phyloP scores from a whole-genome alignment of 495 filamentous ascomycete genomes.

The Aspergillus ostianus region DNA sequence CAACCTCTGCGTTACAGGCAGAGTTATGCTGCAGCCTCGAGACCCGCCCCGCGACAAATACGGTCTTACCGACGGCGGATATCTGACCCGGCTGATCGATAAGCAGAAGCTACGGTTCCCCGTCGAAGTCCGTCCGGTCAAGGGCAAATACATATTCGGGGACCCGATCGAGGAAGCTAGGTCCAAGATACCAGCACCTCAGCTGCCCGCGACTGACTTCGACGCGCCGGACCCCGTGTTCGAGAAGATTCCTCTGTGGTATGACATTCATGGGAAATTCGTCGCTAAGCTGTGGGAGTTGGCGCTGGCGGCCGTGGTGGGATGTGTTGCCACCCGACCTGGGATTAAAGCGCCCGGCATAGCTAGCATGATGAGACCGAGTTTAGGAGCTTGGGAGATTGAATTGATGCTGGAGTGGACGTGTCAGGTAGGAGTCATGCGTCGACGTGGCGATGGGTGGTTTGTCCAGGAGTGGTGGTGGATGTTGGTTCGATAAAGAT shows the following conservation, averaged over 20 bases:
- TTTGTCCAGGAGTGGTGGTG: conserved; percentile 70
- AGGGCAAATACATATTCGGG: conserved; percentile 58
- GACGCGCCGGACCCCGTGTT: conserved; percentile 20
- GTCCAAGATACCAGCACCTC: conserved; percentile 25
- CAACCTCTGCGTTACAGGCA: conserved; percentile 62
- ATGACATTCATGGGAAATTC: conserved; percentile 67
- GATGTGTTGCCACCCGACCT: conserved; percentile 58
- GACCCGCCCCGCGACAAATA: conserved; percentile 66
- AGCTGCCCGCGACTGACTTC: conserved; percentile 17
- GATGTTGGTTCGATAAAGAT: conserved; percentile 35
- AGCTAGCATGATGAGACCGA: conserved; percentile 54
- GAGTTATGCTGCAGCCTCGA: conserved; percentile 52
- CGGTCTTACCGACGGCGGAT: conserved; percentile 69
- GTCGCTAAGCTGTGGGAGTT: conserved; percentile 63
- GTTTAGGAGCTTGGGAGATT: conserved; percentile 67
- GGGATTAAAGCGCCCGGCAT: conserved; percentile 54
- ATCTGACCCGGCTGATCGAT: conserved; percentile 69
- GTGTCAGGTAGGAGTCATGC: conserved; percentile 44
- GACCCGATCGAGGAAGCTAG: conserved; percentile 44
- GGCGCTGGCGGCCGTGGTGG: conserved; percentile 56
- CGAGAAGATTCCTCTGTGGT: conserved; percentile 70
- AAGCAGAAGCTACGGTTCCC: conserved; percentile 62
- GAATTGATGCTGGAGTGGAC: conserved; percentile 66
- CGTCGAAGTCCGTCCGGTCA: conserved; percentile 56
- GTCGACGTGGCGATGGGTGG: conserved; percentile 37